phyloP scores from a whole-genome alignment of 495 filamentous ascomycete species.

The Hypoxylon trugodes region DNA sequence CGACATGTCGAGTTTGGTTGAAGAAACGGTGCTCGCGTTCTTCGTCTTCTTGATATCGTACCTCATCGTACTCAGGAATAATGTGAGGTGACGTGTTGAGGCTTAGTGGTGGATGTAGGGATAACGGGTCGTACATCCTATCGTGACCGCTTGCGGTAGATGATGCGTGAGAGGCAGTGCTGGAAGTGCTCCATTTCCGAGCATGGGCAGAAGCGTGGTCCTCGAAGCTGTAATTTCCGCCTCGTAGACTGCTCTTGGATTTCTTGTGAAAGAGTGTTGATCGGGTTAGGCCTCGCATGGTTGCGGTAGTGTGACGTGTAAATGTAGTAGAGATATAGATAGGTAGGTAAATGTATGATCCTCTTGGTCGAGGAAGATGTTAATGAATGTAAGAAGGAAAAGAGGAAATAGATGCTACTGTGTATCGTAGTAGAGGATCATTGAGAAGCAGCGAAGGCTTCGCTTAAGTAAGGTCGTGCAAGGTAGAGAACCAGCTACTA shows the following conservation, averaged over 20 bases:
- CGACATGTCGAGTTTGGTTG: conserved; percentile 29
- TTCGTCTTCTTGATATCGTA: conserved; percentile 30
- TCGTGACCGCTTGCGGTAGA: conserved; percentile 24
- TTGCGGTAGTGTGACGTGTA: conserved; percentile 1
- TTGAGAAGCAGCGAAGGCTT: conserved; percentile 27
- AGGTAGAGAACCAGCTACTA: conserved; percentile 12
- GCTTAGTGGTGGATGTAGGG: conserved; percentile 43
- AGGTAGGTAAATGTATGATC: not conserved
- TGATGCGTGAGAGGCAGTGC: conserved; percentile 35
- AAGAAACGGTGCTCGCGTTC: conserved; percentile 39
- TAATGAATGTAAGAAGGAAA: conserved; percentile 22
- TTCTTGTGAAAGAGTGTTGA: conserved; percentile 41
- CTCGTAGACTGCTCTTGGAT: conserved; percentile 30
- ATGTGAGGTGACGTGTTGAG: conserved; percentile 43
- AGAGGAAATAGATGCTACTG: conserved; percentile 14
- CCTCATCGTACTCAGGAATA: conserved; percentile 36
- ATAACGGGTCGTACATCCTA: conserved; percentile 37
- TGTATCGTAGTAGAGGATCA: conserved; percentile 19
- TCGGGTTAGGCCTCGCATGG: conserved; percentile 31
- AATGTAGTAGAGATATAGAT: not conserved
- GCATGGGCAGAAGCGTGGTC: conserved; percentile 27
- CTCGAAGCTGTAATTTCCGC: conserved; percentile 24
- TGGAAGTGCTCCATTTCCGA: conserved; percentile 41
- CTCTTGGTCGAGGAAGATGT: not conserved
- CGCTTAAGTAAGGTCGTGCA: conserved; percentile 8